Evolutionary conservation across 768 basidiomycete species (phyloP), one percentile per base, ranked within the genome.

Genomic region (Hericium rajendrae): DNA sequence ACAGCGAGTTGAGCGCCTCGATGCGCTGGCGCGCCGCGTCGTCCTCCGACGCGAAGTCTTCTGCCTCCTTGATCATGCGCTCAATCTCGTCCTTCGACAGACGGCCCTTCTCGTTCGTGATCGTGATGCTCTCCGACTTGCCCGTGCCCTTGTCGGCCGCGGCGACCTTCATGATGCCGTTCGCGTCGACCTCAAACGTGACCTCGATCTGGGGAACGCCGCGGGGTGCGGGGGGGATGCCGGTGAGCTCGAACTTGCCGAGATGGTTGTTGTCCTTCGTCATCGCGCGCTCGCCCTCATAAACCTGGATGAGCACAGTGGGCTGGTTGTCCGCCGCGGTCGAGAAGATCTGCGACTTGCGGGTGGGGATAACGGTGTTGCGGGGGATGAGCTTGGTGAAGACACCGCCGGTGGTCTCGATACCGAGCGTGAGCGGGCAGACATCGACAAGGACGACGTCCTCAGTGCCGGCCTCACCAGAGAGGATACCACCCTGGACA

Each of bases 201-300:
- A 97, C 94, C 73, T 97, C 94, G 55, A 98, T 94, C 63, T 97
- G 95, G 67, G 95, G 95, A 53, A 94, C 91, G 70, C 94, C 94
- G 61, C 94, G 91, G 63, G 94, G 94, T 2, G 94, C 89, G 41
- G 95, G 93, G 37, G 95, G 94, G 60, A 98, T 97, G 58, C 90
- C 69, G 48, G 83, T 87, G 40, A 97, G 84, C 73, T 97, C 94
- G 71, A 97, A 97, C 72, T 94, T 94, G 75, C 95, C 94, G 64
- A 98, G 88, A 52, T 88, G 85, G 77, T 97, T 95, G 83, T 97
- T 97, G 76, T 97, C 95, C 84, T 95, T 95, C 63, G 95, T 97
- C 67, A 97, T 76, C 50, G 92, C 84, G 69, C 95, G 93, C 76
- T 97, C 94, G 72, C 94, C 94, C 80, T 97, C 94, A 71, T 78